A percentile compares a stretch with the other conserved stretches of the same genome.
Conservation (phyloP, 2,329 filamentous ascomycete species). For the Cercospora sp. region DNA sequence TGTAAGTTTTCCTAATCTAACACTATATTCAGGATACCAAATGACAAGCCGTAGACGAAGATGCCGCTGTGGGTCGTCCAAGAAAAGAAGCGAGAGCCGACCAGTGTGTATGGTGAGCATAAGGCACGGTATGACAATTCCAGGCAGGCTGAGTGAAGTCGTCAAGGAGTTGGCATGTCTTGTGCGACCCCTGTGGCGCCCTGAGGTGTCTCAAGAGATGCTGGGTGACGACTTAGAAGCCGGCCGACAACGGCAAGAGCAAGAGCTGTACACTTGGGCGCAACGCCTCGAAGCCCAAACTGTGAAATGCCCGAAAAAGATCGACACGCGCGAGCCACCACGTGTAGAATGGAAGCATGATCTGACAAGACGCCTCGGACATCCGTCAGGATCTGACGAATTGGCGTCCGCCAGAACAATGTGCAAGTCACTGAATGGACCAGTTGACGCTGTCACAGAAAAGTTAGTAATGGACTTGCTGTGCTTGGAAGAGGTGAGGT, state of each 20-base stretch:
- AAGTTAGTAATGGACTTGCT: not conserved
- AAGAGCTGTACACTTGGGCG: not conserved
- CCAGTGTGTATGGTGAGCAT: not conserved
- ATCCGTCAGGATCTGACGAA: slow-evolving; percentile 1
- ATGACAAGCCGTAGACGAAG: not conserved
- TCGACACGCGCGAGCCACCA: not conserved
- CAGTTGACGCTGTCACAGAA: not conserved
- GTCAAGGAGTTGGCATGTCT: slow-evolving; percentile 8
- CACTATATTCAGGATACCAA: not conserved
- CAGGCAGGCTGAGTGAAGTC: slow-evolving; percentile 2
- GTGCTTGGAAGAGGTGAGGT: not conserved
- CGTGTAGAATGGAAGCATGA: not conserved
- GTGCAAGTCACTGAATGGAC: not conserved
- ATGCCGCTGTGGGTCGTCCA: not conserved
- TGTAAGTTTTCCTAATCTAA: slow-evolving; percentile 8
- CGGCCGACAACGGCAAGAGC: not conserved
- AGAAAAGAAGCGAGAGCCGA: slow-evolving; percentile 3
- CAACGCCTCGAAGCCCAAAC: not conserved
- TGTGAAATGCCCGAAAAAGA: not conserved
- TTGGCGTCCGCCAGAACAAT: not conserved
- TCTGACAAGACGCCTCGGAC: slow-evolving; percentile 5
- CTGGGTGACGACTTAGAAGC: not conserved
- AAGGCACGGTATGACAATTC: slow-evolving; percentile 3
- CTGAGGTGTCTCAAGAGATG: slow-evolving; percentile 3
- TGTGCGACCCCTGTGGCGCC: slow-evolving; percentile 9